Conservation (phyloP, 768 basidiomycete species). For the Amanita jacksonii region DNA sequence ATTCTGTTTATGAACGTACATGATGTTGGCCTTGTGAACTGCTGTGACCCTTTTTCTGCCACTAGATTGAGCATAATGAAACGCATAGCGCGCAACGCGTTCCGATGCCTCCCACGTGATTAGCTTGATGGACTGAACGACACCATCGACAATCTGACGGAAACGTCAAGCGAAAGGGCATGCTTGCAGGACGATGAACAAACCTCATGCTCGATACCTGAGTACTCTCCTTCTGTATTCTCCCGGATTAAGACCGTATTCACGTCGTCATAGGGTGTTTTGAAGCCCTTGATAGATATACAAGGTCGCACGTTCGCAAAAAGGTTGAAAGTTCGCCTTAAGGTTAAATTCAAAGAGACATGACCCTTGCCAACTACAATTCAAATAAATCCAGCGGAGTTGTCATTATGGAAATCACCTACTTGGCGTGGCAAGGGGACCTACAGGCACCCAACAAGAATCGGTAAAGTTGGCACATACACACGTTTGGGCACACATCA, state of each 20-base stretch:
- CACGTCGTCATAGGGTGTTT: constrained; percentile 97
- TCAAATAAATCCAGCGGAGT: neutral
- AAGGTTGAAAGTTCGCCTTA: constrained; percentile 94
- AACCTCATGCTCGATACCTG: constrained; percentile 98
- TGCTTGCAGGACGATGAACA: constrained; percentile 9
- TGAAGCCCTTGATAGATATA: constrained; percentile 90
- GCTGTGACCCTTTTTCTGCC: constrained; percentile 92
- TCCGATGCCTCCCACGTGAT: constrained; percentile 99
- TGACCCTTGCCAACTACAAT: constrained; percentile 91
- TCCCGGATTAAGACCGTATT: constrained; percentile 98
- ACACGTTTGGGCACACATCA: constrained; percentile 19
- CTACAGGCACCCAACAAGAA: constrained; percentile 25
- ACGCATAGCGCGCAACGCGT: constrained; percentile 96
- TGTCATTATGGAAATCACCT: constrained; percentile 21
- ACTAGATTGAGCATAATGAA: constrained; percentile 88
- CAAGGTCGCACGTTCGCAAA: constrained; percentile 99
- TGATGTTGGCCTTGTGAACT: constrained; percentile 99
- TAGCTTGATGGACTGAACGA: constrained; percentile 98
- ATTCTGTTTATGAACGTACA: constrained; percentile 40
- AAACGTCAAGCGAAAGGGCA: constrained; percentile 9
- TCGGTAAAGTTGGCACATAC: neutral
- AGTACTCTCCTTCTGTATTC: constrained; percentile 99
- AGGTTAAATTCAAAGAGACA: constrained; percentile 94
- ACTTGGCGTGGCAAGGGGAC: constrained; percentile 97
- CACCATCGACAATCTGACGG: constrained; percentile 84